These are phyloP conservation scores for Mortierella sp. DNA, from an alignment of 371 early-diverging fungal genomes.

Conservation along the genomic window DNA sequence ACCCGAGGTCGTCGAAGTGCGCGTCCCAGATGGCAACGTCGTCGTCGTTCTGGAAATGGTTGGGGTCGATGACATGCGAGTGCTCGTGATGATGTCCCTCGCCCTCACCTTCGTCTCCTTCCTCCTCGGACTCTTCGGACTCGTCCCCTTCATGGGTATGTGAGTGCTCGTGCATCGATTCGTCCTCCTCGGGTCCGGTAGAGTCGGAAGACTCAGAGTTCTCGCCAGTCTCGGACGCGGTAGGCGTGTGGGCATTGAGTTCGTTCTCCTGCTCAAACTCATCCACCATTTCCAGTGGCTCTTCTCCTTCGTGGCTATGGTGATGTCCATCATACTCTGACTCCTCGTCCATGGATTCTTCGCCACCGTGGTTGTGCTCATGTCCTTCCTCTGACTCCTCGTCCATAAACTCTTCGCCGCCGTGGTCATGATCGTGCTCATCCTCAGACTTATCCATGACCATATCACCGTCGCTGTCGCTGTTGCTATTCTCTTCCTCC, in stretches of 20 bases:
- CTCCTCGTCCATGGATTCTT: too few species aligned
- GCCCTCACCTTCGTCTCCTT: background rate
- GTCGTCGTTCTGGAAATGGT: constrained; percentile 41
- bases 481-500: constrained; percentile 3
- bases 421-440: constrained; percentile 26
- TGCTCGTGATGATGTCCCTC: constrained; percentile 17
- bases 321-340: too few species aligned
- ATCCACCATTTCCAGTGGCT: background rate
- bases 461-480: constrained; percentile 8
- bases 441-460: constrained; percentile 33
- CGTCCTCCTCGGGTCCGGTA: background rate
- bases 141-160: background rate
- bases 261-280: background rate
- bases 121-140: background rate
- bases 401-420: background rate
- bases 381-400: background rate
- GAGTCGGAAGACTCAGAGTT: background rate
- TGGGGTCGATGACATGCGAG: constrained; percentile 25
- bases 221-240: background rate
- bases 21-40: constrained; percentile 28
- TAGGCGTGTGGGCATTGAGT: background rate
- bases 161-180: background rate
- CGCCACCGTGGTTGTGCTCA: too few species aligned
- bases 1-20: constrained; percentile 21
- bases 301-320: background rate